phyloP scores from a whole-genome alignment of 345 rosid genomes.

The Hevea brasiliensis region DNA sequence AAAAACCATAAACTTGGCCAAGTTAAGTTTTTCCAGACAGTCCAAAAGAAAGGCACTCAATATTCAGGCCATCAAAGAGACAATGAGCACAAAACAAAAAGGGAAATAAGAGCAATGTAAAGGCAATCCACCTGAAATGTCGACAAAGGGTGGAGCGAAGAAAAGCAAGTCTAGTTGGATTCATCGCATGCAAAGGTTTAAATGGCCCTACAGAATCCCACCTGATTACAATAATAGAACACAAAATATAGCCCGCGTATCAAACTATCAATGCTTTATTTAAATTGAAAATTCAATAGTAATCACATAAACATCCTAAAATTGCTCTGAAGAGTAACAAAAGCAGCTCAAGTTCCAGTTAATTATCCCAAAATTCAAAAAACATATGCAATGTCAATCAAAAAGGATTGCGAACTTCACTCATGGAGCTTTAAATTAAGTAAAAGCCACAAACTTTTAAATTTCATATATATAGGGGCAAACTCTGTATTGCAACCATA shows the following conservation, averaged over 20 bases:
- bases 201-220: conserved; percentile 94
- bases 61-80: not conserved
- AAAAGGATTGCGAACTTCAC: not conserved
- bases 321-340: not conserved
- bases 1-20: not conserved
- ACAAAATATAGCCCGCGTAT: not conserved
- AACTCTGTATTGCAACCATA: not conserved
- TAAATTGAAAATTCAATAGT: not conserved
- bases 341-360: not conserved
- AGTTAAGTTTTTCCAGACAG: no score
- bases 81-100: not conserved
- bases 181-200: conserved; percentile 80
- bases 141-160: conserved; percentile 87
- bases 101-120: not conserved
- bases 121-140: conserved; percentile 59
- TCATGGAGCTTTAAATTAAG: not conserved
- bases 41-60: not conserved
- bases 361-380: no score
- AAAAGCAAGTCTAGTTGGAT: conserved; percentile 87
- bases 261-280: not conserved
- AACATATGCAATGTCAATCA: no score
- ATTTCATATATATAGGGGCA: not conserved
- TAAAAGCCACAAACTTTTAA: not conserved
- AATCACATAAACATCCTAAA: not conserved
- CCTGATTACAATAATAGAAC: conserved; percentile 43